Evolutionary conservation across 495 filamentous ascomycete genomes (phyloP).

Genomic region (Penicillium manginii): DNA sequence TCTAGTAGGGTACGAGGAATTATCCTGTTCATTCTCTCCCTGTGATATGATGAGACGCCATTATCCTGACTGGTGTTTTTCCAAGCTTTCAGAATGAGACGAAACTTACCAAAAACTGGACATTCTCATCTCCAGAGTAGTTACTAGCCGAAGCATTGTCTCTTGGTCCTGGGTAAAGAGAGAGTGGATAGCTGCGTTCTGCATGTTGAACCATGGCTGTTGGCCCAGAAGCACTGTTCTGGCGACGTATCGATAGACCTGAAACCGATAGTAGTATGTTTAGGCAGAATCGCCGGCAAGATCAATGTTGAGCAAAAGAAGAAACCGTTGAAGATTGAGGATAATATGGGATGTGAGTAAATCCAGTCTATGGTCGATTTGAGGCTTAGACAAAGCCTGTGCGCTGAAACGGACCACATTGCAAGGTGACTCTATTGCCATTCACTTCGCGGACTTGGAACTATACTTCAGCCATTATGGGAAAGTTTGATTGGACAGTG

Average conservation of each 20-base stretch:
- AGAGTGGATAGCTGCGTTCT: background rate
- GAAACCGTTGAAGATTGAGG: too few relatives aligned
- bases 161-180: background rate
- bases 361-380: too few relatives aligned
- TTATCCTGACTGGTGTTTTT: background rate
- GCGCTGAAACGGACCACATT: too few relatives aligned
- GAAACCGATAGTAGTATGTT: background rate
- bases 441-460: too few relatives aligned
- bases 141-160: background rate
- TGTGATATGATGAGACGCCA: background rate
- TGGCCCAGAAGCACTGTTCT: background rate
- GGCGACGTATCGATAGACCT: background rate
- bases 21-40: background rate
- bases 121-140: background rate
- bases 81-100: background rate
- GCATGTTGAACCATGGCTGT: background rate
- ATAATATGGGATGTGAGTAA: too few relatives aligned
- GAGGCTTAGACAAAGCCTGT: too few relatives aligned
- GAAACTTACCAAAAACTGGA: background rate
- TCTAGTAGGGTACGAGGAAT: background rate
- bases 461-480: too few relatives aligned
- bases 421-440: too few relatives aligned
- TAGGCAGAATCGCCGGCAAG: too few relatives aligned
- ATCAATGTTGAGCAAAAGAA: too few relatives aligned
- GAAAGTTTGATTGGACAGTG: too few relatives aligned